Conservation (phyloP, 768 basidiomycete genomes). For the Lyophyllum atratum region DNA sequence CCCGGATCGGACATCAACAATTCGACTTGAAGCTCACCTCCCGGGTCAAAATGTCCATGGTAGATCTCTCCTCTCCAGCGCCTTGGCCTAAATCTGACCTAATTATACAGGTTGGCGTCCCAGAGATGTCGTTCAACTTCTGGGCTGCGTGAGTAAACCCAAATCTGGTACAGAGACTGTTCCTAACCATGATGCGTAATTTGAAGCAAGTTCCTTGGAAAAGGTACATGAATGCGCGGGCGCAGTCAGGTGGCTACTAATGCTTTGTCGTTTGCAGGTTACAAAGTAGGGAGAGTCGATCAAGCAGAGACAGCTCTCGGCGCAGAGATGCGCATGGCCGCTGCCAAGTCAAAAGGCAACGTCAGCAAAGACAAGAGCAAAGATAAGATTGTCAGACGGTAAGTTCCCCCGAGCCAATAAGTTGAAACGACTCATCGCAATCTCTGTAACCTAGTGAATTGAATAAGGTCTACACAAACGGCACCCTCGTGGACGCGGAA, state of each 20-base stretch:
- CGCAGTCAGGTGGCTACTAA: background rate
- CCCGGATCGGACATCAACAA: conserved; percentile 87
- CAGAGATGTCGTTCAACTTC: conserved; percentile 90
- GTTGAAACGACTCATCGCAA: background rate
- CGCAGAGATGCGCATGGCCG: conserved; percentile 91
- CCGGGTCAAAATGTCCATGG: conserved; percentile 99
- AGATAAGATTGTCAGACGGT: conserved; percentile 90
- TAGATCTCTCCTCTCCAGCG: conserved; percentile 27
- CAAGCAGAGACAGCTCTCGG: conserved; percentile 97
- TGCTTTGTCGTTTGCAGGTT: conserved; percentile 47
- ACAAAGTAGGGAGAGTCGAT: conserved; percentile 96
- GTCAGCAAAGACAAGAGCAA: conserved; percentile 61
- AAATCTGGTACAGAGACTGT: background rate
- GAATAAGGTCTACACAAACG: conserved; percentile 95
- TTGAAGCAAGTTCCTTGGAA: conserved; percentile 77
- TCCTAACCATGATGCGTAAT: background rate
- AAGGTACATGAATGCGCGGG: conserved; percentile 44
- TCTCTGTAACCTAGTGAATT: conserved; percentile 60
- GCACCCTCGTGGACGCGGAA: conserved; percentile 90
- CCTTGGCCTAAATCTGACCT: background rate
- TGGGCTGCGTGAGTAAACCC: conserved; percentile 75
- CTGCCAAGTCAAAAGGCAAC: conserved; percentile 60
- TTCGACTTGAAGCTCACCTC: conserved; percentile 93
- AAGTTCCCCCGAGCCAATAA: conserved; percentile 4
- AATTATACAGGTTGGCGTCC: conserved; percentile 79